These are phyloP conservation scores for Citrus reticulata DNA, from an alignment of 345 rosid species.

Conservation along the genomic window DNA sequence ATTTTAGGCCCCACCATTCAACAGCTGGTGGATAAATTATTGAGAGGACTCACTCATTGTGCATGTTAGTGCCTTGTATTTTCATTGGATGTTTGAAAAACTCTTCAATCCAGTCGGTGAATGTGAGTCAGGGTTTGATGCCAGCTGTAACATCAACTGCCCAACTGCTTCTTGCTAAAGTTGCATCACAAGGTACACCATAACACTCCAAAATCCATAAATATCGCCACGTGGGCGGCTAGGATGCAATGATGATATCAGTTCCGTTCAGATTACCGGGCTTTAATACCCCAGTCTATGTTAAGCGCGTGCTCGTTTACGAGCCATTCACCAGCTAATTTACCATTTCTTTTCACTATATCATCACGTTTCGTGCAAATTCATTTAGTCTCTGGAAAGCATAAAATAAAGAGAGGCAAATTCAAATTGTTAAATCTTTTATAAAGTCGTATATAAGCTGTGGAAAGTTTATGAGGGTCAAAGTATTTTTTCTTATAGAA, in stretches of 20 bases:
- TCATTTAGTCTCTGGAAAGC: too few species aligned
- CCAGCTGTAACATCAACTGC: conserved; percentile 35
- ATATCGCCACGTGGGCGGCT: conserved; percentile 36
- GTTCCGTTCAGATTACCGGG: conserved; percentile 13
- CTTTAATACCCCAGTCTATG: neutral
- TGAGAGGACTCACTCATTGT: neutral
- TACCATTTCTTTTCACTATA: neutral
- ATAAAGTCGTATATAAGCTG: neutral
- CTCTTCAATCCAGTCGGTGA: conserved; percentile 17
- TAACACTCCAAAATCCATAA: conserved; percentile 19
- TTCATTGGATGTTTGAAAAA: neutral
- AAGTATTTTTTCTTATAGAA: neutral
- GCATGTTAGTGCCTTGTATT: neutral
- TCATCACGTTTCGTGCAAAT: too few species aligned
- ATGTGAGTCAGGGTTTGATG: neutral
- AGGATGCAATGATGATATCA: conserved; percentile 16
- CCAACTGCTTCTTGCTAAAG: conserved; percentile 37
- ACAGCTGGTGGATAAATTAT: conserved; percentile 15
- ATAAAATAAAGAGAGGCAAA: too few species aligned
- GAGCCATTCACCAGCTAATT: neutral
- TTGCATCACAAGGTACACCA: conserved; percentile 16
- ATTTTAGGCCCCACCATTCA: conserved; percentile 15
- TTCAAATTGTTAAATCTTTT: too few species aligned
- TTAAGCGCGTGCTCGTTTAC: conserved; percentile 14
- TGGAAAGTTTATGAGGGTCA: neutral